Percentiles rank a stretch among this genome's conserved stretches.
These are phyloP conservation scores for Candida odintsovae DNA, from an alignment of 805 yeast species.

Conservation along the genomic window DNA sequence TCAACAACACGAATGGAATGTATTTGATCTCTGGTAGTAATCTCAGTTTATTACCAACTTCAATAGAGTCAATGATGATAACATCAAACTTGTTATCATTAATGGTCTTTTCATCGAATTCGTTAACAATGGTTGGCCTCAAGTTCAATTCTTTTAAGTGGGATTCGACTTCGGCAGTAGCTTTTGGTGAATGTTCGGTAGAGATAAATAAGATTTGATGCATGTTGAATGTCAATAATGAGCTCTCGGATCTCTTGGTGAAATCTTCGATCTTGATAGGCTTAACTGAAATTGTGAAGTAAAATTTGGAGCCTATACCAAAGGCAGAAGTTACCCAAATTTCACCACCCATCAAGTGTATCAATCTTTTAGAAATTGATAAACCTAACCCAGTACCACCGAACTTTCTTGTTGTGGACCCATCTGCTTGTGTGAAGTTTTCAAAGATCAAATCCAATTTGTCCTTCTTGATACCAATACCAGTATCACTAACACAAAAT, in stretches of 20 bases:
- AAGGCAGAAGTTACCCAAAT: slow-evolving; percentile 82
- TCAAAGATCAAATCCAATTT: slow-evolving; percentile 79
- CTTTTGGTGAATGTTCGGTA: slow-evolving; percentile 50
- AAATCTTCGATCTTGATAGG: slow-evolving; percentile 48
- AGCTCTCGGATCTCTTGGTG: slow-evolving; percentile 59
- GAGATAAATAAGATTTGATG: slow-evolving; percentile 69
- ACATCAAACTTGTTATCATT: slow-evolving; percentile 58
- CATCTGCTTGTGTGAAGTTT: slow-evolving; percentile 90
- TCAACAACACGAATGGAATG: slow-evolving; percentile 74
- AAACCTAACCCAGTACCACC: slow-evolving; percentile 93
- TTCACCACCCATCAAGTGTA: slow-evolving; percentile 89
- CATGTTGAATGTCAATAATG: slow-evolving; percentile 61
- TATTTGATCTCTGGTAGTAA: slow-evolving; percentile 72
- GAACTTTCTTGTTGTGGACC: slow-evolving; percentile 85
- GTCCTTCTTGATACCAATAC: slow-evolving; percentile 83
- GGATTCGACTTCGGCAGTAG: slow-evolving; percentile 42
- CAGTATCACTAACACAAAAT: slow-evolving; percentile 85
- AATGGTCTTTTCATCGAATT: slow-evolving; percentile 52
- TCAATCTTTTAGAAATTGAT: slow-evolving; percentile 80
- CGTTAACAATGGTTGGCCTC: slow-evolving; percentile 54
- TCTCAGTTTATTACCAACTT: slow-evolving; percentile 65
- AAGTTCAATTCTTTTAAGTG: slow-evolving; percentile 51
- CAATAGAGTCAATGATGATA: slow-evolving; percentile 74
- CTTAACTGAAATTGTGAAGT: slow-evolving; percentile 71
- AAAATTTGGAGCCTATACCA: slow-evolving; percentile 78